A percentile compares a stretch with the other conserved stretches of the same genome.
phyloP scores from a whole-genome alignment of 176 grass and related monocot genomes.

The Microstegium vimineum region DNA sequence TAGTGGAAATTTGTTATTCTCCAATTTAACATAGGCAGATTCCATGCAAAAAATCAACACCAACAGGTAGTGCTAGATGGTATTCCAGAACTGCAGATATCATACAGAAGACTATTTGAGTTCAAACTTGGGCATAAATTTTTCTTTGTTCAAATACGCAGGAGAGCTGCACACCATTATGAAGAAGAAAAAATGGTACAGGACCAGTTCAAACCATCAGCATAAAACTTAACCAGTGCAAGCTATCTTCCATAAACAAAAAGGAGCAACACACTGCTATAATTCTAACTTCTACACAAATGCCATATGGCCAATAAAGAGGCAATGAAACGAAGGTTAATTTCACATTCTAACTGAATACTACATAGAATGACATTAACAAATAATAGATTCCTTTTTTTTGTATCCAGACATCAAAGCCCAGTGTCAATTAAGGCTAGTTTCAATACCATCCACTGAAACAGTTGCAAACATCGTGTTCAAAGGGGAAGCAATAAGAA shows the following conservation, averaged over 20 bases:
- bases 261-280: not conserved
- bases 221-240: constrained; percentile 6
- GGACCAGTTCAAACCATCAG: not conserved
- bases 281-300: not conserved
- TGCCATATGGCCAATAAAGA: not conserved
- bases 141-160: not conserved
- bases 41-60: not conserved
- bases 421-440: not conserved
- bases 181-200: not conserved
- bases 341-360: not conserved
- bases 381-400: not conserved
- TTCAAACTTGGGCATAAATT: constrained; percentile 11
- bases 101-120: not conserved
- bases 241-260: constrained; percentile 17
- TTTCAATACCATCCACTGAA: not conserved
- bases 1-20: not conserved
- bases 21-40: not conserved
- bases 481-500: not conserved
- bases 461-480: constrained; percentile 6
- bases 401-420: not conserved
- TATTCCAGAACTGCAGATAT: not conserved
- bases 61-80: not conserved
- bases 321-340: constrained; percentile 17
- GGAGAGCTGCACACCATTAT: not conserved
- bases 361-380: not conserved